These are phyloP conservation scores for Neurospora tetrasperma DNA, from an alignment of 495 filamentous ascomycete genomes.

Conservation along the genomic window DNA sequence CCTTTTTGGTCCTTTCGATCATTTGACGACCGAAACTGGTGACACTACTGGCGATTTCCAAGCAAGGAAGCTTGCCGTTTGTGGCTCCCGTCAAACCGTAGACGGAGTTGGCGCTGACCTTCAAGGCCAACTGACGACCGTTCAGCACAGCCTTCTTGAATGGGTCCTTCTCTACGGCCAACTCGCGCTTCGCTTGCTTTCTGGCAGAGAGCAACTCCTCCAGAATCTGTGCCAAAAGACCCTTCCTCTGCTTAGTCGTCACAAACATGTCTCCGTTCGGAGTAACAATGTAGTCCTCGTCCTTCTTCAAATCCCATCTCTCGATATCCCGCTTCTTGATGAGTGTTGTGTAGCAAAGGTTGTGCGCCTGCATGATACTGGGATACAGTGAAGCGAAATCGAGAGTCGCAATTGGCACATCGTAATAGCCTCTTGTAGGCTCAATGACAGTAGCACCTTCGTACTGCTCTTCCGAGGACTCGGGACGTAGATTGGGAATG, in stretches of 20 bases:
- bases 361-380: slow-evolving; percentile 98
- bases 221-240: slow-evolving; percentile 85
- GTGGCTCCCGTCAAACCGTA: slow-evolving; percentile 97
- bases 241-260: slow-evolving; percentile 80
- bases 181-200: slow-evolving; percentile 86
- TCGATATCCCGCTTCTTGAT: slow-evolving; percentile 73
- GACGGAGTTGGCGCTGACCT: slow-evolving; percentile 94
- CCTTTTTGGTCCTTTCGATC: slow-evolving; percentile 93
- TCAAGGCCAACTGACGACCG: slow-evolving; percentile 91
- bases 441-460: slow-evolving; percentile 98
- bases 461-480: slow-evolving; percentile 72
- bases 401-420: slow-evolving; percentile 88
- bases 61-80: slow-evolving; percentile 88
- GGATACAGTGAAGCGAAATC: slow-evolving; percentile 99
- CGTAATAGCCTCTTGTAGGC: slow-evolving; percentile 82
- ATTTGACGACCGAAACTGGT: slow-evolving; percentile 94
- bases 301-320: slow-evolving; percentile 61
- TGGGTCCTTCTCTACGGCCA: slow-evolving; percentile 83
- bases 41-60: slow-evolving; percentile 91
- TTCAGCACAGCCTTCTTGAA: slow-evolving; percentile 98
- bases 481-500: slow-evolving; percentile 68
- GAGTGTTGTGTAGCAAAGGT: slow-evolving; percentile 94
- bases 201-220: slow-evolving; percentile 81
- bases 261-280: slow-evolving; percentile 91
- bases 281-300: slow-evolving; percentile 92